Conservation (phyloP, 352 stramenopile species). For the Sclerospora graminicola region DNA sequence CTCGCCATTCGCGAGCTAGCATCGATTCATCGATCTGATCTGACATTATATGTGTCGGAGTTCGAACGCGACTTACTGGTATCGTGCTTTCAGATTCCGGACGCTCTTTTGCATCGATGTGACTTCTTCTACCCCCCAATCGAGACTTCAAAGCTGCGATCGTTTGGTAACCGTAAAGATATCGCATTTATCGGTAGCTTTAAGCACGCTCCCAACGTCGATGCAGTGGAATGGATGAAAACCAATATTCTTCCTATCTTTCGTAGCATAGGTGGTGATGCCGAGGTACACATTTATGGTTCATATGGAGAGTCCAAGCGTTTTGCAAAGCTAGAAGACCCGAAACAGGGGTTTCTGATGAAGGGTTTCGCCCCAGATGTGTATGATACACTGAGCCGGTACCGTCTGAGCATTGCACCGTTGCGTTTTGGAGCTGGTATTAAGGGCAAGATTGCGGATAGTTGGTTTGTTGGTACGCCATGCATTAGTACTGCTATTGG, state of each 20-base stretch:
- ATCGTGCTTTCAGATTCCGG: constrained; percentile 49
- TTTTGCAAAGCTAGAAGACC: constrained; percentile 45
- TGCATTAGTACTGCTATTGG: constrained; percentile 87
- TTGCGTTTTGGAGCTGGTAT: constrained; percentile 90
- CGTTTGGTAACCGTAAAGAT: constrained; percentile 29
- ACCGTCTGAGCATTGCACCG: constrained; percentile 80
- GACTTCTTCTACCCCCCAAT: constrained; percentile 59
- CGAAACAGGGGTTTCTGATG: constrained; percentile 41
- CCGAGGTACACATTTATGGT: constrained; percentile 83
- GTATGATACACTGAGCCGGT: constrained; percentile 52
- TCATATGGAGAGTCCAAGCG: constrained; percentile 51
- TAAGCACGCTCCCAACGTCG: constrained; percentile 87
- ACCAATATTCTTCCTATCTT: constrained; percentile 65
- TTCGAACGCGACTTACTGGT: constrained; percentile 49
- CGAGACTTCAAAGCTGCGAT: constrained; percentile 9
- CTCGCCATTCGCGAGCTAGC: constrained; percentile 64
- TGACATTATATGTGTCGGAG: constrained; percentile 68
- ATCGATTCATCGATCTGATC: constrained; percentile 62
- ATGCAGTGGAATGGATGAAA: constrained; percentile 77
- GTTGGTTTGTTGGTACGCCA: constrained; percentile 85
- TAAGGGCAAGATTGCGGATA: constrained; percentile 93
- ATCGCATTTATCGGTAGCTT: constrained; percentile 90
- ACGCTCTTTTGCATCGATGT: constrained; percentile 31
- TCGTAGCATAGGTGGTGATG: constrained; percentile 13
- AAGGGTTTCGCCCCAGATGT: constrained; percentile 74